Evolutionary conservation across 2,329 filamentous ascomycete species (phyloP).

Genomic region (Xylariaceae sp.): DNA sequence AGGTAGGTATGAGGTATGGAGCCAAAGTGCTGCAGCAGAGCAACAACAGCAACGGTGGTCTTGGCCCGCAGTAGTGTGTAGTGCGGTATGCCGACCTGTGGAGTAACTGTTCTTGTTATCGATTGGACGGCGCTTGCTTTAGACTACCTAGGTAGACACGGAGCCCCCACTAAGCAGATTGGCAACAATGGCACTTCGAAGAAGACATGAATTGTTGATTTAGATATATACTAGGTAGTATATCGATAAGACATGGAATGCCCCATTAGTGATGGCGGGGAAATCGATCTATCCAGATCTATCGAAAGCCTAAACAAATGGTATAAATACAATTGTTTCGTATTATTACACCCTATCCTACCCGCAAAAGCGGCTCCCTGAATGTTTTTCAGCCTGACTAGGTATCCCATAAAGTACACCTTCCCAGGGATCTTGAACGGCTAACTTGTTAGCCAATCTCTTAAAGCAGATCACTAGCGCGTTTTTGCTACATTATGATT

Average conservation of each 20-base stretch:
- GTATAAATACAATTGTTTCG: no score
- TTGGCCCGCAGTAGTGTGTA: conserved; percentile 3
- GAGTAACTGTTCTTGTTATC: conserved; percentile 2
- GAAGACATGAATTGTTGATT: not conserved
- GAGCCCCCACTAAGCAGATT: conserved; percentile 11
- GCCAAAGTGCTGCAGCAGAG: not conserved
- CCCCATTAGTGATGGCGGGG: not conserved
- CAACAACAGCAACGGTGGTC: conserved; percentile 13
- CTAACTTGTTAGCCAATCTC: no score
- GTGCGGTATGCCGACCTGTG: conserved; percentile 12
- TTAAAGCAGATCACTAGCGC: not conserved
- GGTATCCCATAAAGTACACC: no score
- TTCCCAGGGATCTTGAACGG: no score
- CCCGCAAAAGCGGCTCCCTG: no score
- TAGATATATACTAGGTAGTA: conserved; percentile 3
- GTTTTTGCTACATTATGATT: conserved; percentile 5
- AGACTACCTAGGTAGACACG: no score
- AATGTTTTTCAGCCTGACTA: no score
- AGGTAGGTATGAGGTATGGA: no score
- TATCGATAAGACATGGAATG: conserved; percentile 18
- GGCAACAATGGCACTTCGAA: conserved; percentile 12
- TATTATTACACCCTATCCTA: no score
- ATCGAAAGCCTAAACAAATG: no score
- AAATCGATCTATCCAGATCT: not conserved
- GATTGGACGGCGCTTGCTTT: conserved; percentile 21